These are phyloP conservation scores for Cyclotella atomus DNA, from an alignment of 108 stramenopile genomes.

Conservation along the genomic window DNA sequence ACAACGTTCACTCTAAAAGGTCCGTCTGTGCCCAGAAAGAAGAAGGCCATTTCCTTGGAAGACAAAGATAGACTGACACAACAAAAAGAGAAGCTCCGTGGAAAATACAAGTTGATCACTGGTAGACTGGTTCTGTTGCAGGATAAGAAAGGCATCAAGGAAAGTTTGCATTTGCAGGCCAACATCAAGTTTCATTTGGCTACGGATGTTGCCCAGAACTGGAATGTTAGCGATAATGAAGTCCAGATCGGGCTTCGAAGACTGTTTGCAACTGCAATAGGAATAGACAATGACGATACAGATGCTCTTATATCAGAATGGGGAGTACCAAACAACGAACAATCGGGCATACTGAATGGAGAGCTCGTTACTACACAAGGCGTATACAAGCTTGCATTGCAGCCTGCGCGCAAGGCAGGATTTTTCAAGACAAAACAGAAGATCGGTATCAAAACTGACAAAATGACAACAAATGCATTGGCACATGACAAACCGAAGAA, in stretches of 20 bases:
- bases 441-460: conserved; percentile 1
- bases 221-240: conserved; percentile 31
- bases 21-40: conserved; percentile 28
- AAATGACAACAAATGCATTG: conserved; percentile 2
- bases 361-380: conserved; percentile 53
- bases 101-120: conserved; percentile 35
- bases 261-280: conserved; percentile 37
- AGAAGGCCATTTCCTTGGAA: neutral
- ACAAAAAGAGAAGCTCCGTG: conserved; percentile 28
- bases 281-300: conserved; percentile 6
- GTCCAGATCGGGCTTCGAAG: conserved; percentile 33
- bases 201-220: conserved; percentile 81
- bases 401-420: conserved; percentile 13
- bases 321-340: conserved; percentile 53
- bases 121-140: conserved; percentile 40
- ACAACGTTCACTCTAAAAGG: conserved; percentile 33
- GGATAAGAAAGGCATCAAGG: conserved; percentile 28
- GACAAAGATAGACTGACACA: neutral
- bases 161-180: conserved; percentile 53
- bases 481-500: conserved; percentile 52
- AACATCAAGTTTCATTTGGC: conserved; percentile 84
- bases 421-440: conserved; percentile 30
- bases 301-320: conserved; percentile 33
- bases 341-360: conserved; percentile 52
- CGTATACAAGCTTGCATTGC: conserved; percentile 41